Base-by-base conservation (phyloP, 768 basidiomycete genomes). In the Heimioporus sp. region DNA sequence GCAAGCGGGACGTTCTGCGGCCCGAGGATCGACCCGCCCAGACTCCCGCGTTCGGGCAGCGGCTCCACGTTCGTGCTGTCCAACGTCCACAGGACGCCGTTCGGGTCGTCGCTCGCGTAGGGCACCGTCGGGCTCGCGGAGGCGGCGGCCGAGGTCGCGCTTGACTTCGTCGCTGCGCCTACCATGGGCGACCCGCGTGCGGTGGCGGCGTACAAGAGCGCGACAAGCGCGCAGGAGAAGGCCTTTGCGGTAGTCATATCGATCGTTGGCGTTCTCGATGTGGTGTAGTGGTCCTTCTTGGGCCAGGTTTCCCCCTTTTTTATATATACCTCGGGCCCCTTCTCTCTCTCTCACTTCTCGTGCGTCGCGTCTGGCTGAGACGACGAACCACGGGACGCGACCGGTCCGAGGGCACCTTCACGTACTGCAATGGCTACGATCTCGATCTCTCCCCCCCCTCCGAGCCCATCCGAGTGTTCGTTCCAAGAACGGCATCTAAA, bases 1-100 rank as follows among this genome's bases (percentile, higher is more conserved):
- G 80, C 79, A 13, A 85, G 13, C 16, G 75, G 75, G 5, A 76
- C 39, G 58, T 86, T 82, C 30, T 81, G 73, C 1, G 81, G 82
- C 2, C 81, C 83, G 6, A 86, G 59, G 47, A 85, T 70, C 10
- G 59, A 52, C 1, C 73, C 73, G 3, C 82, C 82, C 3, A 77
- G 66, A 0, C 58, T 30, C 16, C 71, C 75, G 32, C 81, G 76
- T 32, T 73, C 64, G 7, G 79, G 73, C 54, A 76, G 55, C 1
- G 75, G 73, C 10, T 52, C 30, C 30, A 54, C 62, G n/a, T 64
- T 32, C 24, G 48, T 48, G 9, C 45, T 54, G 24, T 46, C 35
- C 35, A 7, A 13, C 67, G 50, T 55, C 80, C 79, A 62, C n/a
- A 78, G 60, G 3, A 69, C 65, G 24, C 43, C 51, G 59, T 82